Evolutionary conservation across 179 eudicot genomes (phyloP).

Genomic region (Beta macrorhiza): DNA sequence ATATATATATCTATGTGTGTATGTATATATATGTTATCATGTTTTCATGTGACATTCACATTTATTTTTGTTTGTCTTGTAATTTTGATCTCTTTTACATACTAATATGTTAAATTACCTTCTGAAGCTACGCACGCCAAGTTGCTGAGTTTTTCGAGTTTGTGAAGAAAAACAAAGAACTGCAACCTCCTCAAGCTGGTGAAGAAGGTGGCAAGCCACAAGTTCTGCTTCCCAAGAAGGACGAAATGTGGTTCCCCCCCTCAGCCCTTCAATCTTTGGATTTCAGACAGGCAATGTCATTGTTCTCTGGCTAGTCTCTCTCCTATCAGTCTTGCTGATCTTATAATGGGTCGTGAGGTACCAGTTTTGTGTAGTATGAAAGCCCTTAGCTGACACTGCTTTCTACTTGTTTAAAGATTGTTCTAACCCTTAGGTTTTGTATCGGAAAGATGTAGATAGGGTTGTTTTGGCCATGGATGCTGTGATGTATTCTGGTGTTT

Average conservation of each 20-base stretch:
- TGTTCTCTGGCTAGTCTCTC: conserved; percentile 38
- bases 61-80: not conserved
- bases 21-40: not conserved
- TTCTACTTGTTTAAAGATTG: conserved; percentile 10
- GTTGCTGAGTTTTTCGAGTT: conserved; percentile 91
- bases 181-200: conserved; percentile 32
- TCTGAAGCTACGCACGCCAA: conserved; percentile 86
- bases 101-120: conserved; percentile 10
- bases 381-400: conserved; percentile 21
- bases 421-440: conserved; percentile 21
- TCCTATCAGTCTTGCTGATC: conserved; percentile 12
- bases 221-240: conserved; percentile 47
- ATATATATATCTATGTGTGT: too few relatives aligned
- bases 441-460: conserved; percentile 32
- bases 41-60: not conserved
- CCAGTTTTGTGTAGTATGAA: conserved; percentile 20
- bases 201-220: conserved; percentile 36
- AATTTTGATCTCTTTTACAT: not conserved
- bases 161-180: conserved; percentile 85
- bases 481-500: conserved; percentile 4
- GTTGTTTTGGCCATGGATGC: conserved; percentile 21
- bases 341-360: conserved; percentile 17
- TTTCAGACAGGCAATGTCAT: conserved; percentile 60
- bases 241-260: conserved; percentile 62
- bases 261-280: conserved; percentile 60